Evolutionary conservation across 257 asterid genomes (phyloP).

Genomic region (Verbena officinalis): DNA sequence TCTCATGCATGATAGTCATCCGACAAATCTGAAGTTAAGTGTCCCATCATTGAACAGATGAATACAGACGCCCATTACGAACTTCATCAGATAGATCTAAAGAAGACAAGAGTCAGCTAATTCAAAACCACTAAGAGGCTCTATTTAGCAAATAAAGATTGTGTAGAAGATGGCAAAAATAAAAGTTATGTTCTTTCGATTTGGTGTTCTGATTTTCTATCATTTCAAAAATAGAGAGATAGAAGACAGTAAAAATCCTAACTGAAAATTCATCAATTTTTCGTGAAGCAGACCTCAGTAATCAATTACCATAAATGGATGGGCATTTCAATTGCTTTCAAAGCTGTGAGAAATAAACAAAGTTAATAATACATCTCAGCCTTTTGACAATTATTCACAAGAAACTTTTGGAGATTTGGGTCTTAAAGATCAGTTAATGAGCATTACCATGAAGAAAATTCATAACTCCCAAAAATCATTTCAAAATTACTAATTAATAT

Average conservation of each 20-base stretch:
- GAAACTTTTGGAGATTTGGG: not conserved
- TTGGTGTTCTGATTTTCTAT: not conserved
- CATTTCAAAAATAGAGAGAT: not conserved
- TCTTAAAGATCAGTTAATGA: not conserved
- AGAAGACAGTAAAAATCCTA: not conserved
- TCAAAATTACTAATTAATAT: not conserved
- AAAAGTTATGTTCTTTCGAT: not conserved
- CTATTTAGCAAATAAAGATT: not conserved
- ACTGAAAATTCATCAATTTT: not conserved
- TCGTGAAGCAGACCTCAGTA: not conserved
- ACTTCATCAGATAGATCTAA: constrained; percentile 3
- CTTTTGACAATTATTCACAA: not conserved
- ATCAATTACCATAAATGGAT: not conserved
- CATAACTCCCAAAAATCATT: not conserved
- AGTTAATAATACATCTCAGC: not conserved
- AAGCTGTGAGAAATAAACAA: constrained; percentile 12
- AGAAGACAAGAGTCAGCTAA: not conserved
- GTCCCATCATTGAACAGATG: not conserved
- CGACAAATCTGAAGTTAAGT: constrained; percentile 15
- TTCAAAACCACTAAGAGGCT: not conserved
- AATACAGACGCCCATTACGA: constrained; percentile 6
- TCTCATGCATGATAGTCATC: constrained; percentile 6
- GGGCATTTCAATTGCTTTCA: not conserved
- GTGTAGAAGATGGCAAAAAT: not conserved
- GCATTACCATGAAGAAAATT: not conserved